phyloP scores from a whole-genome alignment of 768 basidiomycete genomes.

The Phylloporus rhodoxanthus region DNA sequence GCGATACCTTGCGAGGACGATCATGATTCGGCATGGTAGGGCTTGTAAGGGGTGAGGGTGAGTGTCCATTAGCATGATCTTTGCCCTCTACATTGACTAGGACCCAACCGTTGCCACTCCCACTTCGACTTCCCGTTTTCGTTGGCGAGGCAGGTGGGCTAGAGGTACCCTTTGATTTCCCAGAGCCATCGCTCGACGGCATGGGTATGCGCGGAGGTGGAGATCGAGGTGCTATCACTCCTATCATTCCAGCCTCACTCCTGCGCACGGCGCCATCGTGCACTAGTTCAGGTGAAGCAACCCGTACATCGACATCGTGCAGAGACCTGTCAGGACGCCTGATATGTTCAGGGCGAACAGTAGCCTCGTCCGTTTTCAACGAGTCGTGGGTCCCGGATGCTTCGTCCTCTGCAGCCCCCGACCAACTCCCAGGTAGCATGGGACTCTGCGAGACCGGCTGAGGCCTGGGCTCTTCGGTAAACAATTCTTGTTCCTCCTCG shows the following conservation, averaged over 20 bases:
- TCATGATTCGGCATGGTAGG: conserved; percentile 29
- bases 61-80: conserved; percentile 25
- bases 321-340: conserved; percentile 32
- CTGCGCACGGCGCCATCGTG: conserved; percentile 41
- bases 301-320: conserved; percentile 46
- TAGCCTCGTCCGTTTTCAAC: conserved; percentile 23
- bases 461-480: conserved; percentile 20
- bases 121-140: conserved; percentile 30
- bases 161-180: conserved; percentile 20
- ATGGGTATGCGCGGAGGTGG: conserved; percentile 24
- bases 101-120: conserved; percentile 56
- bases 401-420: conserved; percentile 49
- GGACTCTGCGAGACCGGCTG: conserved; percentile 31
- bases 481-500: conserved; percentile 30
- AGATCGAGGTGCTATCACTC: conserved; percentile 37
- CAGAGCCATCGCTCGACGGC: conserved; percentile 22
- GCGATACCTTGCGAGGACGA: conserved; percentile 24
- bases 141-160: conserved; percentile 29
- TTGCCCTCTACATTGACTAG: conserved; percentile 55
- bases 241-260: conserved; percentile 60
- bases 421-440: conserved; percentile 51
- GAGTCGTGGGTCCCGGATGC: conserved; percentile 28
- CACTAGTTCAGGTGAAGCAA: conserved; percentile 50
- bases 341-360: conserved; percentile 24
- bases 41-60: conserved; percentile 19